Evolutionary conservation across 345 rosid genomes (phyloP).

Genomic region (Cardamine occulta): DNA sequence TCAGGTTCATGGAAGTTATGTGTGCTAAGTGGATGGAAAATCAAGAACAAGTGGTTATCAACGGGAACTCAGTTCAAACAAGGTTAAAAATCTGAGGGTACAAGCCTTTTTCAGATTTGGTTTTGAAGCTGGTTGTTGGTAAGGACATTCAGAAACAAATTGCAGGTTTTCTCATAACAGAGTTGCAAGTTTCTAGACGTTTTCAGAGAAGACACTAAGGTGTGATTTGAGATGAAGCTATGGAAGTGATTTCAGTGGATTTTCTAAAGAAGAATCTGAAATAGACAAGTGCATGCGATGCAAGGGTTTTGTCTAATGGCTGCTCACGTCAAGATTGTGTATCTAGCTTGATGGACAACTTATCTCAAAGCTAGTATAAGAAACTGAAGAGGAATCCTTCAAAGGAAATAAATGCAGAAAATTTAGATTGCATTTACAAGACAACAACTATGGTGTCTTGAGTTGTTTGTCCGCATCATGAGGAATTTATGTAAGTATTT

Average conservation of each 20-base stretch:
- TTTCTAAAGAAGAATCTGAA: background rate
- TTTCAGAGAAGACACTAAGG: background rate
- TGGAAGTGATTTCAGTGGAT: background rate
- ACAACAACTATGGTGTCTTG: background rate
- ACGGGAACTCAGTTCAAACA: background rate
- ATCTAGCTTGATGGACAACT: background rate
- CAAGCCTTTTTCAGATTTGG: background rate
- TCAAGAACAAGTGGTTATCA: background rate
- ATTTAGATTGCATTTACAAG: background rate
- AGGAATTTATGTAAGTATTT: background rate
- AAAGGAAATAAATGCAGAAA: background rate
- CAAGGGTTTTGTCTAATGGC: too few species aligned
- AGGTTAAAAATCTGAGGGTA: background rate
- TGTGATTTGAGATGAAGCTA: background rate
- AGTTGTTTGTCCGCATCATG: background rate
- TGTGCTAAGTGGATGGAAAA: background rate
- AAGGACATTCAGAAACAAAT: background rate
- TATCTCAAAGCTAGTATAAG: background rate
- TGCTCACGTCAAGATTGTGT: too few species aligned
- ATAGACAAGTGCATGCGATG: background rate
- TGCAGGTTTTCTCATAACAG: background rate
- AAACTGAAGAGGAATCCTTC: background rate
- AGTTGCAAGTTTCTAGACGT: background rate
- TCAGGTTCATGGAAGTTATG: background rate
- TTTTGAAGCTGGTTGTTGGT: background rate